A percentile compares a stretch with the other conserved stretches of the same genome.
These are phyloP conservation scores for Apiotrichum veenhuisii DNA, from an alignment of 1,284 basidiomycete genomes.

Conservation along the genomic window DNA sequence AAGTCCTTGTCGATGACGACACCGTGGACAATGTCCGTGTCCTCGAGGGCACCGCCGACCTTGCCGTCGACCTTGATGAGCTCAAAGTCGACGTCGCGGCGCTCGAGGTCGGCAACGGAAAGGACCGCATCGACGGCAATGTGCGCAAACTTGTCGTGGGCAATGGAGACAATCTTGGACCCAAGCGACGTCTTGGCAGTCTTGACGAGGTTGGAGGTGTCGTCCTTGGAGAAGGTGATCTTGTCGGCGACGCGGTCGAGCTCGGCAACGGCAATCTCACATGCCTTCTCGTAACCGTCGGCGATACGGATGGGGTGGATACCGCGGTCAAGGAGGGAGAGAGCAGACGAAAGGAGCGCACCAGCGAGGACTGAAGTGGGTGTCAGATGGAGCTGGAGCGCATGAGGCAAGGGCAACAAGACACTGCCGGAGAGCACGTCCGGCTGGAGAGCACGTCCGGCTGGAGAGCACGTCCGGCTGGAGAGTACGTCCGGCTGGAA, in stretches of 20 bases:
- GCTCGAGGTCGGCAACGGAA: slow-evolving; percentile 88
- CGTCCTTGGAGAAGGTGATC: slow-evolving; percentile 69
- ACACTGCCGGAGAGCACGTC: no score
- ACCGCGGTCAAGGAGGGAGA: slow-evolving; percentile 85
- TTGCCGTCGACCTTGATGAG: slow-evolving; percentile 99
- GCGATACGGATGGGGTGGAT: slow-evolving; percentile 98
- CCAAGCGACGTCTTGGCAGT: slow-evolving; percentile 94
- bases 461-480: no score
- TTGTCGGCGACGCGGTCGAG: slow-evolving; percentile 89
- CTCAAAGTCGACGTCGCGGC: slow-evolving; percentile 95
- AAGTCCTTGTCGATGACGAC: slow-evolving; percentile 99
- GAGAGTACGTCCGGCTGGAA: no score
- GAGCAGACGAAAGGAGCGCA: slow-evolving; percentile 65
- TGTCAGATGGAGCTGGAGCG: neutral
- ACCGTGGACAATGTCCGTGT: slow-evolving; percentile 74
- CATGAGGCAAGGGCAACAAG: neutral
- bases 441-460: no score
- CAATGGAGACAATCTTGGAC: slow-evolving; percentile 98
- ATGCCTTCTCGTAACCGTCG: slow-evolving; percentile 95
- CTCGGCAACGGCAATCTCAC: slow-evolving; percentile 80
- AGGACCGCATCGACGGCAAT: slow-evolving; percentile 97
- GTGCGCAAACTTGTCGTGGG: slow-evolving; percentile 88
- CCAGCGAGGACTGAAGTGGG: slow-evolving; percentile 79
- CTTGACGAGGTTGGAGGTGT: slow-evolving; percentile 85
- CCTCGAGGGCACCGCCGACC: slow-evolving; percentile 92